Conservation (phyloP, 768 basidiomycete genomes). For the Chalciporus chontae region DNA sequence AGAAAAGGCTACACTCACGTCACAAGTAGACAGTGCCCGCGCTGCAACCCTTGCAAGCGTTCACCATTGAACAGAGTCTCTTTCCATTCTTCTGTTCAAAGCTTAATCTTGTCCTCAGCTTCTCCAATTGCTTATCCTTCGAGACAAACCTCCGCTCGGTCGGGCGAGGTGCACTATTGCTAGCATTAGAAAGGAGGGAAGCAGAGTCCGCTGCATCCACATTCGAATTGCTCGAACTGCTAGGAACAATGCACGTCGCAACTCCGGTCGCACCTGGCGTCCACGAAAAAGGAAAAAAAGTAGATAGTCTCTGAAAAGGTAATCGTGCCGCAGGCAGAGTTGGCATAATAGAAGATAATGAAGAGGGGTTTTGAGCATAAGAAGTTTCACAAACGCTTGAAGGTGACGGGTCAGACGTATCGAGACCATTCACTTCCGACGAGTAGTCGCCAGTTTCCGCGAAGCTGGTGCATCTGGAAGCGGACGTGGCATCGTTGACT, state of each 20-base stretch:
- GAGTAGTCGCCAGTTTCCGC: slow-evolving; percentile 23
- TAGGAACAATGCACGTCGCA: slow-evolving; percentile 23
- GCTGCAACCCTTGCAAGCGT: slow-evolving; percentile 30
- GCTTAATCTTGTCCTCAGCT: slow-evolving; percentile 54
- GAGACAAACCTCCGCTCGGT: slow-evolving; percentile 47
- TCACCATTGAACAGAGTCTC: slow-evolving; percentile 20
- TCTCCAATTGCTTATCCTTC: slow-evolving; percentile 64
- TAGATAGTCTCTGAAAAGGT: slow-evolving; percentile 58
- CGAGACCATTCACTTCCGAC: slow-evolving; percentile 31
- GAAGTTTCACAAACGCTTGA: slow-evolving; percentile 25
- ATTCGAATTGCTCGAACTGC: slow-evolving; percentile 9
- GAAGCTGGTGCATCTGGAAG: slow-evolving; percentile 39
- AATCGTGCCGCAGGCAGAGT: slow-evolving; percentile 54
- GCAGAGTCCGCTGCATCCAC: slow-evolving; percentile 9
- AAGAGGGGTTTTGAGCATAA: slow-evolving; percentile 29
- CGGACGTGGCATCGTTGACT: slow-evolving; percentile 27
- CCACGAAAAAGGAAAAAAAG: slow-evolving; percentile 56
- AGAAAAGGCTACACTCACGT: slow-evolving; percentile 18
- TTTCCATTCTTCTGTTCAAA: slow-evolving; percentile 27
- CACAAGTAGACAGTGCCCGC: slow-evolving; percentile 24
- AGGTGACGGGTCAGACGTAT: slow-evolving; percentile 10
- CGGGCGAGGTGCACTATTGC: slow-evolving; percentile 8
- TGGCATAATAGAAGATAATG: slow-evolving; percentile 48
- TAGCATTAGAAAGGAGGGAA: slow-evolving; percentile 8
- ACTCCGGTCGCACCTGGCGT: slow-evolving; percentile 37